Conservation (phyloP, 2,329 filamentous ascomycete genomes). For the Alternaria consortialis region DNA sequence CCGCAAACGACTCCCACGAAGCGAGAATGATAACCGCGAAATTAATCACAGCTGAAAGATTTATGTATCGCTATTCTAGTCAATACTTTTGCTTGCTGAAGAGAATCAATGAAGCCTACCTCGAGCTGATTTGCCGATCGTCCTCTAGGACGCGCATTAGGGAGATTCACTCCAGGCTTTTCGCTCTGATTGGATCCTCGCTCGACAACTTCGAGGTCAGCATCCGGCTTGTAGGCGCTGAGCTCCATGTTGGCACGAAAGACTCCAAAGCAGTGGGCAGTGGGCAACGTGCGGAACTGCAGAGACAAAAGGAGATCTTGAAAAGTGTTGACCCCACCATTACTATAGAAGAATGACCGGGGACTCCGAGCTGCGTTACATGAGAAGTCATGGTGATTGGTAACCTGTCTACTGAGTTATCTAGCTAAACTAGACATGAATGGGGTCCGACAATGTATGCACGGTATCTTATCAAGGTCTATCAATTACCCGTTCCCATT, state of each 20-base stretch:
- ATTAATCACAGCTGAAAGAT: slow-evolving; percentile 33
- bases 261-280: neutral
- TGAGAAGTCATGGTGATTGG: neutral
- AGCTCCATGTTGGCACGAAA: slow-evolving; percentile 20
- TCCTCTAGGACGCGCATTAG: slow-evolving; percentile 4
- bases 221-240: slow-evolving; percentile 20
- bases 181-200: slow-evolving; percentile 20
- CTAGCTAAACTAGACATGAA: neutral
- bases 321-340: neutral
- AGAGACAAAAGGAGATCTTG: neutral
- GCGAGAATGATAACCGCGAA: slow-evolving; percentile 36
- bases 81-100: neutral
- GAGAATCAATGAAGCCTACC: slow-evolving; percentile 8
- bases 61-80: slow-evolving; percentile 36
- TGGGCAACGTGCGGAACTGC: neutral
- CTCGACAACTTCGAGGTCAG: slow-evolving; percentile 24
- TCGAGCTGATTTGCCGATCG: slow-evolving; percentile 18
- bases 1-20: slow-evolving; percentile 38
- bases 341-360: neutral
- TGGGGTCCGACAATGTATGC: neutral
- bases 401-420: neutral
- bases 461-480: neutral
- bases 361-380: neutral
- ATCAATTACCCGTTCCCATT: neutral
- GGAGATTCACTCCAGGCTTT: slow-evolving; percentile 8